These are phyloP conservation scores for Acer campestre DNA, from an alignment of 345 rosid genomes.

Conservation along the genomic window DNA sequence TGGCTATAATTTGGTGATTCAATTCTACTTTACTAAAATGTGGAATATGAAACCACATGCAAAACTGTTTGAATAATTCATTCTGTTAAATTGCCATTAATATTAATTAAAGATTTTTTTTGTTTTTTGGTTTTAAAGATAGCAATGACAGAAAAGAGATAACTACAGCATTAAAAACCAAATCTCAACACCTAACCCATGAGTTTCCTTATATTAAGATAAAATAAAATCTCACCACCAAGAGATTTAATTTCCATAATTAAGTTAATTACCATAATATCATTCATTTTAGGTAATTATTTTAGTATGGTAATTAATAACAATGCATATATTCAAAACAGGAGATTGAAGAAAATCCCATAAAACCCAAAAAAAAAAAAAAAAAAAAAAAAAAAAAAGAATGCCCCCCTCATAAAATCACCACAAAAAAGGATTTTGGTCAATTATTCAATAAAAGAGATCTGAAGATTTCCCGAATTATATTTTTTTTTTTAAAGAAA, in stretches of 20 bases:
- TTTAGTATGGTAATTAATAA: too few species aligned
- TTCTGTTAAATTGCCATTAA: slow-evolving; percentile 2
- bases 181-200: not conserved
- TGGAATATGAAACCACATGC: not conserved
- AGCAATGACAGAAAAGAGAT: not conserved
- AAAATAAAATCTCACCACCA: not conserved
- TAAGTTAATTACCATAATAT: not conserved
- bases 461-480: too few species aligned
- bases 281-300: slow-evolving; percentile 10
- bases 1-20: not conserved
- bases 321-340: not conserved
- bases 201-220: not conserved
- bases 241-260: not conserved
- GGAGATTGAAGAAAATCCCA: not conserved
- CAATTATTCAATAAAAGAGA: too few species aligned
- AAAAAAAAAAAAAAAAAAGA: too few species aligned
- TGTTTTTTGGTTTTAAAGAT: not conserved
- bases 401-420: too few species aligned
- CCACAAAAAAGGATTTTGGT: too few species aligned
- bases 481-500: too few species aligned
- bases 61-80: not conserved
- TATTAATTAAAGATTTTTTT: not conserved
- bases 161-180: slow-evolving; percentile 1
- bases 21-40: not conserved
- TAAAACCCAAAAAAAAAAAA: not conserved